Evolutionary conservation across 208 protist species (phyloP).

Genomic region (Angomonas desouzai): DNA sequence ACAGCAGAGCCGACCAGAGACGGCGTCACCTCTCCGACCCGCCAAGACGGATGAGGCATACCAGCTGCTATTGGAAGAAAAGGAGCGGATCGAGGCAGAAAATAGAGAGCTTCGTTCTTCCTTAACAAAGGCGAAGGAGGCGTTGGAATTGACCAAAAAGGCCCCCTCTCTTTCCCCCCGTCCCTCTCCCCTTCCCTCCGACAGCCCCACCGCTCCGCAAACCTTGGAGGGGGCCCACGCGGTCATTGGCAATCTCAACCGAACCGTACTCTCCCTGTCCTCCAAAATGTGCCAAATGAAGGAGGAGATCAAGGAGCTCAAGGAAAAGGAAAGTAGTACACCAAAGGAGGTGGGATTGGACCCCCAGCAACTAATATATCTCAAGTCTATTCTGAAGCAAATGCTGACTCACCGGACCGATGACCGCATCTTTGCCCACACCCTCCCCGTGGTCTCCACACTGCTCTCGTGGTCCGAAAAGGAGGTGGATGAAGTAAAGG

Average conservation of each 20-base stretch:
- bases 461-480: conserved; percentile 27
- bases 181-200: not conserved
- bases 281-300: conserved; percentile 42
- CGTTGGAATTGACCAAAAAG: not conserved
- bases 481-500: not conserved
- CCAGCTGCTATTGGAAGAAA: conserved; percentile 45
- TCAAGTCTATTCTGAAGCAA: conserved; percentile 65
- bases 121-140: not conserved
- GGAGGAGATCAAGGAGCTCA: conserved; percentile 28
- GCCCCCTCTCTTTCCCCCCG: not conserved
- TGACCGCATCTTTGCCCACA: conserved; percentile 34
- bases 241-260: conserved; percentile 27
- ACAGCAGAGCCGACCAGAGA: not conserved
- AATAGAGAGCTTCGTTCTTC: conserved; percentile 6
- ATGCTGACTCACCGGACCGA: conserved; percentile 59
- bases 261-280: conserved; percentile 24
- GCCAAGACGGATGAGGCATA: conserved; percentile 39
- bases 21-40: not conserved
- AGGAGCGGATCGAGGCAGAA: conserved; percentile 35
- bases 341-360: conserved; percentile 23
- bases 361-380: conserved; percentile 61
- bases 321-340: conserved; percentile 11
- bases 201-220: not conserved
- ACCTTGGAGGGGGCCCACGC: conserved; percentile 29
- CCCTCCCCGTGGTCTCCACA: conserved; percentile 75